Base-by-base conservation (phyloP, 1,284 basidiomycete species). In the Heterobasidion parviporum region DNA sequence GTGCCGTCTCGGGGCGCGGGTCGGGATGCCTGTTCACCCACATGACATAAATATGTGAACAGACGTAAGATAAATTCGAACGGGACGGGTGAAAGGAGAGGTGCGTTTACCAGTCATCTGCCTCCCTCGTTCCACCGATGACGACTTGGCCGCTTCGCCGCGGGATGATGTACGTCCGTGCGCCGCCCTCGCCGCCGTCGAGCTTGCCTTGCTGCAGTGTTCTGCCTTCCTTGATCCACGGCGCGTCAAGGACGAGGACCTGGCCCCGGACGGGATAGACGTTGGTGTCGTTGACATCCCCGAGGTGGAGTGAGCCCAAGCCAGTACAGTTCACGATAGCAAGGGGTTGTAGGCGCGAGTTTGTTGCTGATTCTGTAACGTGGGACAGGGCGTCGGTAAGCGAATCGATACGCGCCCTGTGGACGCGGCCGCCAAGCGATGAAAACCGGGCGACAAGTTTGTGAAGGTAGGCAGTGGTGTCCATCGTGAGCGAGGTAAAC, bases 131-230 rank as follows among this genome's bases (percentile, higher is more conserved):
- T 0, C 87, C 87, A 5, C 88, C 88, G 1, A 89, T 70, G 33
- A 89, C 72, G 7, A 89, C 79, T 77, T 85, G 58, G 55, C 87
- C 85, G 59, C 77, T 80, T 45, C 76, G 71, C 59, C 84, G 73
- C 26, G 89, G 89, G 61, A 92, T 87, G 57, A 87, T 75, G 68
- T 91, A 92, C 44, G 81, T 81, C 71, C 41, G 33, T 9, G 54
- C 47, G 10, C 78, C 80, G 0, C 73, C 69, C 8, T 80, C 81
- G 15, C 76, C 71, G 20, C 50, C 36, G 41, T 44, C 16, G 14
- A 44, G 16, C 16, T 44, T 14, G 12, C 41, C 41, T 14, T 14
- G 14, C 41, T 44, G 41, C 41, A 66, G 63, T 1, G 83, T 82
- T 57, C 76, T 72, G 15, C 87, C 88, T 57, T 78, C 79, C 50